phyloP scores from a whole-genome alignment of 1,284 basidiomycete species.

The Salmacisia buchloeana region DNA sequence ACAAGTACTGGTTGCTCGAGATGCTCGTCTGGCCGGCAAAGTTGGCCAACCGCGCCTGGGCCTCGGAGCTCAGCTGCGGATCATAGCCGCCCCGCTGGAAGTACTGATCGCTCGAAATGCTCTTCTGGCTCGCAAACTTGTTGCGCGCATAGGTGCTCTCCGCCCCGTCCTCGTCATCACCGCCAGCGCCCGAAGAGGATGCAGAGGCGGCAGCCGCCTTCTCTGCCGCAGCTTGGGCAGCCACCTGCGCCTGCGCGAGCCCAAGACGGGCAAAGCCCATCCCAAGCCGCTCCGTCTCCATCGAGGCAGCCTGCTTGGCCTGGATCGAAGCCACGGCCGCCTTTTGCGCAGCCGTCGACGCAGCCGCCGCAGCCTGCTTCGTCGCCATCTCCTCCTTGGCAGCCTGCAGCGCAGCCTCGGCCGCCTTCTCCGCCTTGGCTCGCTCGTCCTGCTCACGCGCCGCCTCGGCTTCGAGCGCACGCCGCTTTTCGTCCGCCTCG shows the following conservation, averaged over 20 bases:
- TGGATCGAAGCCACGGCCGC: slow-evolving; percentile 9
- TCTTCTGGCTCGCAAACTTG: slow-evolving; percentile 83
- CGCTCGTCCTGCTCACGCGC: slow-evolving; percentile 20
- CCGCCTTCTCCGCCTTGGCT: slow-evolving; percentile 14
- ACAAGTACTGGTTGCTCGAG: slow-evolving; percentile 65
- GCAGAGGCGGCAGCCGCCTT: slow-evolving; percentile 25
- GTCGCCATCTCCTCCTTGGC: slow-evolving; percentile 2
- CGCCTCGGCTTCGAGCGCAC: slow-evolving; percentile 7
- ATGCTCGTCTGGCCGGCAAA: slow-evolving; percentile 92
- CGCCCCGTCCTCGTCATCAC: slow-evolving; percentile 18
- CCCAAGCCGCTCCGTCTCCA: slow-evolving; percentile 63
- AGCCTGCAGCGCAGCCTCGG: not conserved
- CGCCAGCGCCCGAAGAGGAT: slow-evolving; percentile 11
- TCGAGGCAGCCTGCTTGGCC: slow-evolving; percentile 49
- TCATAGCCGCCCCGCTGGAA: slow-evolving; percentile 88
- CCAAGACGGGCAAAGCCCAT: slow-evolving; percentile 80
- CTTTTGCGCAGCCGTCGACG: slow-evolving; percentile 1
- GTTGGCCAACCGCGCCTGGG: slow-evolving; percentile 70
- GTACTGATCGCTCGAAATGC: slow-evolving; percentile 90
- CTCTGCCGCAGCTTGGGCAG: slow-evolving; percentile 31
- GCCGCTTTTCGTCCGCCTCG: slow-evolving; percentile 32
- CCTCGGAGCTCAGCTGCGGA: slow-evolving; percentile 65
- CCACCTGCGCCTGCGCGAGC: slow-evolving; percentile 54
- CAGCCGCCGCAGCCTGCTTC: not conserved
- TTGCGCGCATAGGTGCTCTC: slow-evolving; percentile 72